A percentile compares a stretch with the other conserved stretches of the same genome.
phyloP scores from a whole-genome alignment of 2,329 filamentous ascomycete species.

The Elsinoe perseae region DNA sequence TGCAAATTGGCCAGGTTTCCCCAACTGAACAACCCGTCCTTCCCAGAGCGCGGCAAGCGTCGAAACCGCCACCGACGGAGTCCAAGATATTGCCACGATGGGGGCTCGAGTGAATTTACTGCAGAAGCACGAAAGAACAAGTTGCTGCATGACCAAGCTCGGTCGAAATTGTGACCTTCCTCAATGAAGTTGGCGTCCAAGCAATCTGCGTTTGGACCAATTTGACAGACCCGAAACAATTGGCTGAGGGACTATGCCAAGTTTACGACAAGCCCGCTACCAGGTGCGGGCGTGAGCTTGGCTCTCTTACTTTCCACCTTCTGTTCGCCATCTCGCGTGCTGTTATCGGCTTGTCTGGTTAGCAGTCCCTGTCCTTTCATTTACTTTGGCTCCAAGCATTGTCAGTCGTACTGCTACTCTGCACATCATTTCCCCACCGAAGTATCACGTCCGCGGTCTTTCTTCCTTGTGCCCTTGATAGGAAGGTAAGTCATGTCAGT shows the following conservation, averaged over 20 bases:
- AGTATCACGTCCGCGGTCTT: neutral
- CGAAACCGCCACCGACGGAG: slow-evolving; percentile 11
- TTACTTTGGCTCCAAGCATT: slow-evolving; percentile 1
- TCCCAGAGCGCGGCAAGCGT: slow-evolving; percentile 9
- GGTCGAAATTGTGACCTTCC: slow-evolving; percentile 4
- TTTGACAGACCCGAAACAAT: neutral
- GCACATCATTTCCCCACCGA: slow-evolving; percentile 13
- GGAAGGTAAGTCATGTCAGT: slow-evolving; percentile 9
- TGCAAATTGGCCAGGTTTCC: neutral
- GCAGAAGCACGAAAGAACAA: slow-evolving; percentile 8
- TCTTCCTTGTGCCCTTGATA: slow-evolving; percentile 6
- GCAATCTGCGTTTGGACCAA: slow-evolving; percentile 1
- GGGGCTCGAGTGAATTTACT: neutral
- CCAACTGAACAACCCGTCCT: slow-evolving; percentile 1
- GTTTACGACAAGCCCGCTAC: neutral
- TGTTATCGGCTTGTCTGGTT: slow-evolving; percentile 7
- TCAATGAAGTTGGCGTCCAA: slow-evolving; percentile 13
- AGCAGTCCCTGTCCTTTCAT: slow-evolving; percentile 9
- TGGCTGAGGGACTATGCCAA: neutral
- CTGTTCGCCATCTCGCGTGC: slow-evolving; percentile 7
- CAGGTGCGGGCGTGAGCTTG: slow-evolving; percentile 10
- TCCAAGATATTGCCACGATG: slow-evolving; percentile 1
- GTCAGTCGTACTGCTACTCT: slow-evolving; percentile 1
- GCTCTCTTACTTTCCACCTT: slow-evolving; percentile 2
- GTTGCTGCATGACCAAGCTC: slow-evolving; percentile 4